These are phyloP conservation scores for Paramecium sexaurelia DNA, from an alignment of 73 alveolate species.

Conservation along the genomic window DNA sequence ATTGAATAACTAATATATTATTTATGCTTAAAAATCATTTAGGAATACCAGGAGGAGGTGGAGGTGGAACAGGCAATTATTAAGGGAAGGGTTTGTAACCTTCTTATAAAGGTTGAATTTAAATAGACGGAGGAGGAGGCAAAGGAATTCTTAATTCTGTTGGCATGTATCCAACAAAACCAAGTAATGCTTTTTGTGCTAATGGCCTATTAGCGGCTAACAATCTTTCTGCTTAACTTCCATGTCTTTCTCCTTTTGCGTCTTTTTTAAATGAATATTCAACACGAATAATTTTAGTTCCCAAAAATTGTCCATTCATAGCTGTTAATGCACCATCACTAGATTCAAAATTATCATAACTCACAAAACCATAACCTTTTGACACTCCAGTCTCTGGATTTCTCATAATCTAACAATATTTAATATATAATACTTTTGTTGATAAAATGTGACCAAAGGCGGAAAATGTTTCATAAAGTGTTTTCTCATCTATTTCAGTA, in stretches of 20 bases:
- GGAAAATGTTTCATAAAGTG: conserved; percentile 97
- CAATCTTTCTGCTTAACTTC: conserved; percentile 62
- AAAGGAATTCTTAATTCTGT: conserved; percentile 53
- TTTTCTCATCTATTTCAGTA: conserved; percentile 98
- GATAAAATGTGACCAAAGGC: conserved; percentile 96
- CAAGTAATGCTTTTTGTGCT: conserved; percentile 28
- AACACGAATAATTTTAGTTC: conserved; percentile 63
- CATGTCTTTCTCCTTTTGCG: conserved; percentile 70
- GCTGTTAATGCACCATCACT: conserved; percentile 70
- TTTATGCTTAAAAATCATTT: not conserved
- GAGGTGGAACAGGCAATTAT: conserved; percentile 59
- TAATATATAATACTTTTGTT: conserved; percentile 62
- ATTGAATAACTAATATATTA: not conserved
- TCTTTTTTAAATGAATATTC: conserved; percentile 68
- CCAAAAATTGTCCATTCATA: conserved; percentile 67
- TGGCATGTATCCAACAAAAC: conserved; percentile 48
- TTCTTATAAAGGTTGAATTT: conserved; percentile 50
- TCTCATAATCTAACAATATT: conserved; percentile 76
- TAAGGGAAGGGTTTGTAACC: conserved; percentile 58
- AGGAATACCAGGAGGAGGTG: conserved; percentile 55
- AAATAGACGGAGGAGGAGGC: conserved; percentile 63
- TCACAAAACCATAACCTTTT: conserved; percentile 96
- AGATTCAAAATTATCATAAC: conserved; percentile 97
- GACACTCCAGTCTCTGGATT: conserved; percentile 92
- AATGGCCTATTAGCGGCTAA: conserved; percentile 66